Evolutionary conservation across 768 basidiomycete species (phyloP).

Genomic region (Mycena olivaceomarginata): DNA sequence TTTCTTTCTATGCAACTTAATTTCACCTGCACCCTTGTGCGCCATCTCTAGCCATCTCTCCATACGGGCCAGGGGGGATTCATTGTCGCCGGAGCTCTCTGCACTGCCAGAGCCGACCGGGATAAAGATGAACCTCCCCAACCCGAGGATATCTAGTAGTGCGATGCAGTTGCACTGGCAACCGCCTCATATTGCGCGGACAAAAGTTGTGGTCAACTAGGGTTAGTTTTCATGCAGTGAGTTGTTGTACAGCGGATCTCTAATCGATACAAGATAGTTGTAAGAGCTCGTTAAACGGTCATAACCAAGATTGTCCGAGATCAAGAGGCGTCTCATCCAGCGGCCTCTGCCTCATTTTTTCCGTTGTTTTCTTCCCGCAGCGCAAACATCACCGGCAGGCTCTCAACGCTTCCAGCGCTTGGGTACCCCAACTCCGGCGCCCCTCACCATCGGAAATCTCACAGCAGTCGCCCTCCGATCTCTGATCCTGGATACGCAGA

Average conservation of each 20-base stretch:
- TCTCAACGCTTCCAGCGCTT: neutral
- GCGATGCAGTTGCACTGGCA: no score
- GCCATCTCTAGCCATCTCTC: slow-evolving; percentile 1
- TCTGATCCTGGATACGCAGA: neutral
- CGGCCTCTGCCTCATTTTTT: no score
- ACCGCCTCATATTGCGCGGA: no score
- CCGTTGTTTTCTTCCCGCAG: no score
- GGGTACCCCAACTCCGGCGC: neutral
- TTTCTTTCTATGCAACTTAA: slow-evolving; percentile 22
- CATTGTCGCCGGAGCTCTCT: neutral
- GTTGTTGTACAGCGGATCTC: no score
- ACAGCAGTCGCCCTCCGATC: neutral
- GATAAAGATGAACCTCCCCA: neutral
- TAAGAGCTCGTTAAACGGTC: no score
- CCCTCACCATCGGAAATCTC: neutral
- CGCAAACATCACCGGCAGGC: neutral
- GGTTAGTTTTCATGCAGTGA: no score
- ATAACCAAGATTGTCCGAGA: no score
- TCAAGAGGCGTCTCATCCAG: no score
- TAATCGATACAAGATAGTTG: no score
- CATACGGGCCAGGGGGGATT: neutral
- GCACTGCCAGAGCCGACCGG: slow-evolving; percentile 3
- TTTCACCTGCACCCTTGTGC: neutral
- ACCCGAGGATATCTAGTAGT: neutral
- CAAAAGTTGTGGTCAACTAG: no score